Evolutionary conservation across 305 asterid genomes (phyloP).

Genomic region (Fraxinus greggii): DNA sequence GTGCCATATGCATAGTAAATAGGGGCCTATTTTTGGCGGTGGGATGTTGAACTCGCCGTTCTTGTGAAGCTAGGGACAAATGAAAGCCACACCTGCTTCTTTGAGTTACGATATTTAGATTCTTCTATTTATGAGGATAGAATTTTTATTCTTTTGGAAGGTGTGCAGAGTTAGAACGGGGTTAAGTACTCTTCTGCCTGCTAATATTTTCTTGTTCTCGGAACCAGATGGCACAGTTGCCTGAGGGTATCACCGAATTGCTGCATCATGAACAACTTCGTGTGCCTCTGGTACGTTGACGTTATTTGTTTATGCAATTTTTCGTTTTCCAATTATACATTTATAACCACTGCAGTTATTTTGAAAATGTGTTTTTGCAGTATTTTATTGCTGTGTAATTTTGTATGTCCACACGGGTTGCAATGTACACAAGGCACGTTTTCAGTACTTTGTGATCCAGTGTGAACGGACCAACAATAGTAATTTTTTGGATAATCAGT

Average conservation of each 20-base stretch:
- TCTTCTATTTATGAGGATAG: not conserved
- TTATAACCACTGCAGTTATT: not conserved
- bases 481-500: not conserved
- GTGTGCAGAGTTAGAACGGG: not conserved
- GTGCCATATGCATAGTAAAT: not conserved
- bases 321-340: not conserved
- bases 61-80: not conserved
- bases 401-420: not conserved
- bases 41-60: not conserved
- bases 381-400: not conserved
- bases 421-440: not conserved
- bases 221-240: conserved; percentile 85
- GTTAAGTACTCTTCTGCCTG: not conserved
- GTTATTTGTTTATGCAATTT: not conserved
- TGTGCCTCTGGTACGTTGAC: conserved; percentile 70
- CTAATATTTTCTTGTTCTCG: conserved; percentile 21
- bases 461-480: not conserved
- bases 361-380: not conserved
- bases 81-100: not conserved
- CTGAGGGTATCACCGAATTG: conserved; percentile 89
- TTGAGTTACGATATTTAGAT: not conserved
- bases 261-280: conserved; percentile 67
- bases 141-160: not conserved
- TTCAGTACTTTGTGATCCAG: not conserved
- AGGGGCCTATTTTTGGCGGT: not conserved